These are phyloP conservation scores for Durio zibethinus DNA, from an alignment of 345 rosid species.

Conservation along the genomic window DNA sequence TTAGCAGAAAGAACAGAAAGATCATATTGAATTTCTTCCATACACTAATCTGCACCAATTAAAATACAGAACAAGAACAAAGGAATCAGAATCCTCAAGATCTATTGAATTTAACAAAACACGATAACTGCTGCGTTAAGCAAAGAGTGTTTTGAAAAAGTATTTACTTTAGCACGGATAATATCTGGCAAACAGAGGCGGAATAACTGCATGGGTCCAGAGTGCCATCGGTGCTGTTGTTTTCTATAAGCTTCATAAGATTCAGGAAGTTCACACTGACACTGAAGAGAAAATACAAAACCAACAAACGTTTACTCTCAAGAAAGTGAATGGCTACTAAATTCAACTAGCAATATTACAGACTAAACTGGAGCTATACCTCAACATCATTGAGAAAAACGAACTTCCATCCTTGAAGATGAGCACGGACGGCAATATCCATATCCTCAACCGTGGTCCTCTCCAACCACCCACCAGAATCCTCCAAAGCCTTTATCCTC, in stretches of 20 bases:
- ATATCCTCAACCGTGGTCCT: constrained; percentile 96
- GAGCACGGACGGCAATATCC: constrained; percentile 98
- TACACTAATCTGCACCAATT: constrained; percentile 60
- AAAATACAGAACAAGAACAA: constrained; percentile 1
- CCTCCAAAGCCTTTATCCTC: constrained; percentile 93
- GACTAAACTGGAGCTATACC: constrained; percentile 37
- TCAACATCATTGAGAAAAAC: constrained; percentile 81
- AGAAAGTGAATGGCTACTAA: not conserved
- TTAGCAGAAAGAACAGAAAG: constrained; percentile 80
- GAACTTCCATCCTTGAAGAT: constrained; percentile 94
- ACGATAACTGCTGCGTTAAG: not conserved
- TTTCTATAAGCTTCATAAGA: constrained; percentile 94
- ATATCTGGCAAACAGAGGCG: constrained; percentile 82
- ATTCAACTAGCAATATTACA: not conserved
- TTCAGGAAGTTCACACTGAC: constrained; percentile 89
- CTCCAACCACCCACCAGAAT: constrained; percentile 95
- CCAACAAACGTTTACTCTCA: constrained; percentile 1
- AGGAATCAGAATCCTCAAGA: not conserved
- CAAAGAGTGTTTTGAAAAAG: not conserved
- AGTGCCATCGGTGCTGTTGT: constrained; percentile 97
- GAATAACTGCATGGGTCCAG: constrained; percentile 96
- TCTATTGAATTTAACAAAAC: not conserved
- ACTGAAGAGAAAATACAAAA: constrained; percentile 40
- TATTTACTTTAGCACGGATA: constrained; percentile 62
- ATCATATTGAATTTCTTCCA: constrained; percentile 88